Base-by-base conservation (phyloP, 805 yeast genomes). In the Lipomyces kockii region DNA sequence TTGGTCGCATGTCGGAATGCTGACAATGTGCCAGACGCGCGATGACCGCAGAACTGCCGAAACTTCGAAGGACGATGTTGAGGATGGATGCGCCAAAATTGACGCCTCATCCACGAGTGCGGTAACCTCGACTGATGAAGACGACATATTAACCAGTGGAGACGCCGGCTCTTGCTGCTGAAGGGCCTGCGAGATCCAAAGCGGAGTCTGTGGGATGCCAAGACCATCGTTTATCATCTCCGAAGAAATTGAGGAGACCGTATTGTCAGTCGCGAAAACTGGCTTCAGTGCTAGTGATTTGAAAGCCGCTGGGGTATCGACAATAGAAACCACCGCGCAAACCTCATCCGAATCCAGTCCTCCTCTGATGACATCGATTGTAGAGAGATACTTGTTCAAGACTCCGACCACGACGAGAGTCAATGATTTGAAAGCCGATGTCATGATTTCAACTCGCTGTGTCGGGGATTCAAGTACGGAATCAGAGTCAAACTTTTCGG, bases 161-260 rank as follows among this genome's bases (percentile, higher is more conserved):
- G 68, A 51, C 0, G 62, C 25, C 8, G 58, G 64, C 22, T 58
- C 64, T 20, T 65, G 62, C 53, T 68, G 71, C 35, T 62, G 63
- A 6, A 68, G 32, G 8, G 69, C 46, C 57, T 68, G 66, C 4
- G 49, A 49, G 29, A 68, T 62, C 69, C 69, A 65, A 8, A 62
- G 57, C 11, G 81, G 79, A 0, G 78, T 66, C 29, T 69, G 72
- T 22, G 78, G 75, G 11, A 77, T 72, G 1, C 69, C 55, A 20
- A 80, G 66, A 1, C 83, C 83, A 60, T 80, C 81, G 17, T 76
- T 74, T 9, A 63, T 65, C 74, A 80, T 74, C 68, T 80, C 83
- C 43, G 74, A 39, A 9, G 68, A 73, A 60, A 80, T 79, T 66
- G 80, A 73, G 7, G 80, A 83, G 2, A 61, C 68, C 7, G 75